Base-by-base conservation (phyloP, 2,329 filamentous ascomycete species). In the Cladosporium colombiae region DNA sequence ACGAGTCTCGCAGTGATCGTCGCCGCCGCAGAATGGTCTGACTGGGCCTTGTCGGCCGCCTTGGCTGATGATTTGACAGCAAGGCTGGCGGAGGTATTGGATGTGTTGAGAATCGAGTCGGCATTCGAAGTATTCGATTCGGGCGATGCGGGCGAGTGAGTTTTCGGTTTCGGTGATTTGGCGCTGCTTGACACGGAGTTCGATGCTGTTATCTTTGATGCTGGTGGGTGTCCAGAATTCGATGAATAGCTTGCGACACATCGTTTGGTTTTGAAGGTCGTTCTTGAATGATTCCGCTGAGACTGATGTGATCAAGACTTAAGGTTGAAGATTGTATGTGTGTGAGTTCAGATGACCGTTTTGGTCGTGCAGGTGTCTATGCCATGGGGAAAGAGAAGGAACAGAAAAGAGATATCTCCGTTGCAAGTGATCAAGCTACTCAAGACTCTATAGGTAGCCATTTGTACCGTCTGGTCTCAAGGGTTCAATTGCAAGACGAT, bases 211-310 rank as follows among this genome's bases (percentile, higher is more conserved):
- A 23, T 59, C 23, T 31, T 46, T 46, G 57, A 49, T 49, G 37
- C 31, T 31, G 23, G 37, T 60, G 37, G 57, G 57, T 11, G 57
- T 60, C 57, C 57, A 60, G 35, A 60, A 60, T 13, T 46, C 37
- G 57, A 60, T 46, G 27, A 49, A 49, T 3, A 27, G 40, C 29
- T 60, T 60, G 6, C 25, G 16, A 25, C 37, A 60, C 57, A 60
- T 60, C n/a, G 55, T 8, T 11, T 14, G 2, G 8, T 46, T 23
- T 8, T 46, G n/a, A 21, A 4, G n/a, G 8, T 46, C 2, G n/a
- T 21, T 46, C 8, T 46, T 13, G 40, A 46, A 23, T 3, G n/a
- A 21, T 46, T 3, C 13, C 13, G 14, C 37, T 46, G 10, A 21
- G 8, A 10, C n/a, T n/a, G n/a, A n/a, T n/a, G n/a, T 13, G 40